phyloP scores from a whole-genome alignment of 805 yeast genomes.

The Cyberlindnera amylophila region DNA sequence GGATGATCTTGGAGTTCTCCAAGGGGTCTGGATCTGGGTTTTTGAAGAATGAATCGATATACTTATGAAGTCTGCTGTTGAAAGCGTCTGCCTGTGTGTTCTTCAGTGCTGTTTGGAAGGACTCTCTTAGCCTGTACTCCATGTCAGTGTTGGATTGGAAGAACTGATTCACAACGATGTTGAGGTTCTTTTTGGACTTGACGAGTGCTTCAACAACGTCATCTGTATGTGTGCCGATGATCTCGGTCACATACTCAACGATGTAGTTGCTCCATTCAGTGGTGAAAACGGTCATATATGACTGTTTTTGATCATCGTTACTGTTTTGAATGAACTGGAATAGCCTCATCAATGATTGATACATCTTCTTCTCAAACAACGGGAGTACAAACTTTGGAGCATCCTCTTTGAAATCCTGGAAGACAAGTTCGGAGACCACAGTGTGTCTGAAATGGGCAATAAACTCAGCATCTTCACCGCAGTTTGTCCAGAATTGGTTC shows the following conservation, averaged over 20 bases:
- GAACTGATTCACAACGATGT: slow-evolving; percentile 5
- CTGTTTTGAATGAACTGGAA: slow-evolving; percentile 14
- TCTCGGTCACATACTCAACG: slow-evolving; percentile 5
- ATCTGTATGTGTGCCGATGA: slow-evolving; percentile 6
- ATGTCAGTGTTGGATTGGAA: slow-evolving; percentile 12
- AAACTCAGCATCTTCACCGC: slow-evolving; percentile 1
- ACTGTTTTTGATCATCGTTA: background rate
- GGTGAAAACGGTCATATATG: slow-evolving; percentile 1
- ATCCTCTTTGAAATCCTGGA: slow-evolving; percentile 8
- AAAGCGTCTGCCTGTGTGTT: slow-evolving; percentile 7
- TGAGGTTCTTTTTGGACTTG: slow-evolving; percentile 18
- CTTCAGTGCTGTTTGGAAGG: slow-evolving; percentile 18
- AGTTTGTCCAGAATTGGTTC: slow-evolving; percentile 13
- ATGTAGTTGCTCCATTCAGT: slow-evolving; percentile 17
- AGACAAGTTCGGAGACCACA: slow-evolving; percentile 7
- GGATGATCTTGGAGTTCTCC: slow-evolving; percentile 3
- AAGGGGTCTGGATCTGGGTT: background rate
- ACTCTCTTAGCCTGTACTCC: slow-evolving; percentile 21
- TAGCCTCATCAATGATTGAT: slow-evolving; percentile 5
- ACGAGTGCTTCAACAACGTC: slow-evolving; percentile 16
- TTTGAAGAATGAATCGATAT: slow-evolving; percentile 22
- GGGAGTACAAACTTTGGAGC: slow-evolving; percentile 9
- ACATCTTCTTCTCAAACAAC: slow-evolving; percentile 12
- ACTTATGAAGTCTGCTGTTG: slow-evolving; percentile 14
- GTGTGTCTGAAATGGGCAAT: background rate